phyloP scores from a whole-genome alignment of 306 rosid species.

The Sphenostylis stenocarpa region DNA sequence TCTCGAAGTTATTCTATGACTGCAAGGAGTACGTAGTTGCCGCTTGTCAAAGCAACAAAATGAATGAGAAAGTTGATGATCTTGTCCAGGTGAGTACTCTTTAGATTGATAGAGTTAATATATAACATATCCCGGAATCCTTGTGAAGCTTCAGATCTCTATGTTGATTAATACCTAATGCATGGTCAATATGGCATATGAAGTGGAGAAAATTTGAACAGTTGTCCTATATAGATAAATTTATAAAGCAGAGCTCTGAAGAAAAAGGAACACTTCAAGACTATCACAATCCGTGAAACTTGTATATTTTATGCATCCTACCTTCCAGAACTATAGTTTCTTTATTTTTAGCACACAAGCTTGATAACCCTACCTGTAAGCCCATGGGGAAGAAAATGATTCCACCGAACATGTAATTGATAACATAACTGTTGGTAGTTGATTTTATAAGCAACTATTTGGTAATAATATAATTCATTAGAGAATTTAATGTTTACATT shows the following conservation, averaged over 20 bases:
- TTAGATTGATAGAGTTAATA: constrained; percentile 12
- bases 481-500: constrained; percentile 7
- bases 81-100: constrained; percentile 71
- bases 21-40: constrained; percentile 80
- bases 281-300: neutral
- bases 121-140: neutral
- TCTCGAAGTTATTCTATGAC: constrained; percentile 79
- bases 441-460: constrained; percentile 14
- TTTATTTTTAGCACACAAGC: neutral
- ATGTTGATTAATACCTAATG: neutral
- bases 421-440: constrained; percentile 1
- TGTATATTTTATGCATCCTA: neutral
- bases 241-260: neutral
- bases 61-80: constrained; percentile 74
- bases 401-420: neutral
- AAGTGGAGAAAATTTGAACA: constrained; percentile 11
- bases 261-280: neutral
- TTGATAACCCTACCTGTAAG: constrained; percentile 3
- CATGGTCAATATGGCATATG: neutral
- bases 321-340: neutral
- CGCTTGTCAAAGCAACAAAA: constrained; percentile 56
- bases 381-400: constrained; percentile 1
- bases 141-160: neutral
- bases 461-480: neutral
- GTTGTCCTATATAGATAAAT: neutral